These are phyloP conservation scores for Rhododendron williamsianum DNA, from an alignment of 148 eudicot species.

Conservation along the genomic window DNA sequence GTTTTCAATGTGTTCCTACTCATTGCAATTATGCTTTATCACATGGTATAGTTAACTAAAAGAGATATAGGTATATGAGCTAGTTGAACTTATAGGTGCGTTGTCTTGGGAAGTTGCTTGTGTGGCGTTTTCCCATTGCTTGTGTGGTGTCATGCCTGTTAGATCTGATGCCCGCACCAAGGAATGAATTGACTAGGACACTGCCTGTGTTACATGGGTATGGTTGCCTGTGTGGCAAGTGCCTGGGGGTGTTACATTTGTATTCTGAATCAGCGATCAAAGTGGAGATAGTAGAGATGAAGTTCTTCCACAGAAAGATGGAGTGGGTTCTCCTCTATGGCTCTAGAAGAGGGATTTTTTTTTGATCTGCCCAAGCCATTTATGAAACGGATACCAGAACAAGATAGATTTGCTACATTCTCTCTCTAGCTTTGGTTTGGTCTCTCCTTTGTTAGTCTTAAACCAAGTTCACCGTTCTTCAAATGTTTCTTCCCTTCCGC, in stretches of 20 bases:
- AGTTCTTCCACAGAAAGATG: not conserved
- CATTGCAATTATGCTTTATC: not conserved
- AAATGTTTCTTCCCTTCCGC: not conserved
- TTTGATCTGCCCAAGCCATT: too few relatives aligned
- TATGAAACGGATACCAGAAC: too few relatives aligned
- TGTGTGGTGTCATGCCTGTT: not conserved
- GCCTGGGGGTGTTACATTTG: not conserved
- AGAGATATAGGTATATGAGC: not conserved
- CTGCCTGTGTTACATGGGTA: not conserved
- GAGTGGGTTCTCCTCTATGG: not conserved
- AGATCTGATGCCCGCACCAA: not conserved
- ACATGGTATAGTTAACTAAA: not conserved
- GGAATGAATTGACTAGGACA: not conserved
- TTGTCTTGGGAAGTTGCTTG: not conserved
- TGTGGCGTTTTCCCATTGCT: not conserved
- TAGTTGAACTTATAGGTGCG: not conserved
- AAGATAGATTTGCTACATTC: not conserved
- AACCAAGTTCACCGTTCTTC: not conserved
- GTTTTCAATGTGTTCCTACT: not conserved
- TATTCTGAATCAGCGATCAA: not conserved
- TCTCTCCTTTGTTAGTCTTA: not conserved
- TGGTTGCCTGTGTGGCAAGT: not conserved
- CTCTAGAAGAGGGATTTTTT: not conserved
- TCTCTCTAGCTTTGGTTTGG: not conserved
- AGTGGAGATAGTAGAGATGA: not conserved